Percentiles rank a stretch among this genome's conserved stretches.
Evolutionary conservation across 2,329 filamentous ascomycete genomes (phyloP).

Genomic region (Chrysoporthe deuterocubensis): DNA sequence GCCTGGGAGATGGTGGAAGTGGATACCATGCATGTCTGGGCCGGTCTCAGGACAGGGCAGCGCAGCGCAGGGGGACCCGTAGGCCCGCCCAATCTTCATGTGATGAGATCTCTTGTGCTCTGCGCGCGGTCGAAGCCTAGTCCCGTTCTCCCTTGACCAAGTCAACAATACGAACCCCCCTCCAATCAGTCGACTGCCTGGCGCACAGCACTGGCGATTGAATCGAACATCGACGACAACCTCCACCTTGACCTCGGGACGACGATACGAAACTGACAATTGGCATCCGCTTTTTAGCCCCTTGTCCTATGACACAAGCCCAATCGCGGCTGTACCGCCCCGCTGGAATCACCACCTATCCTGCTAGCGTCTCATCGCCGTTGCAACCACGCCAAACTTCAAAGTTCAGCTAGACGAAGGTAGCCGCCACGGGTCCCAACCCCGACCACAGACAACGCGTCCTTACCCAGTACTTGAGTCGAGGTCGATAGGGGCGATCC

Average conservation of each 20-base stretch:
- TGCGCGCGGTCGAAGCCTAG: neutral
- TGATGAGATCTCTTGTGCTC: constrained; percentile 4
- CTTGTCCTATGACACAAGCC: neutral
- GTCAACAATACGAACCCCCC: neutral
- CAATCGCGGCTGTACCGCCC: constrained; percentile 4
- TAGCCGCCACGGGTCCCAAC: neutral
- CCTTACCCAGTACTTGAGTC: neutral
- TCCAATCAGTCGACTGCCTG: neutral
- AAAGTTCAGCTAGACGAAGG: neutral
- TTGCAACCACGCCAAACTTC: constrained; percentile 7
- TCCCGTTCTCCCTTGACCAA: neutral
- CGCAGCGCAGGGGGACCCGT: neutral
- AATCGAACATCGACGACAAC: neutral
- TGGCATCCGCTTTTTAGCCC: neutral
- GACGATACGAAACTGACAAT: neutral
- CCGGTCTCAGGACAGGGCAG: neutral
- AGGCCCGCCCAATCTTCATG: constrained; percentile 16
- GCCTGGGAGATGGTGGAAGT: neutral
- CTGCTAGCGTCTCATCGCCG: constrained; percentile 14
- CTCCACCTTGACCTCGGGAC: neutral
- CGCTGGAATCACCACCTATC: neutral
- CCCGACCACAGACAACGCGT: neutral
- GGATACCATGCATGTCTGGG: constrained; percentile 5
- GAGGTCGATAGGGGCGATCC: neutral
- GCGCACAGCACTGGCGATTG: neutral